Percentiles rank a stretch among this genome's conserved stretches.
Conservation (phyloP, 73 alveolate species). For the Paramecium biaurelia region DNA sequence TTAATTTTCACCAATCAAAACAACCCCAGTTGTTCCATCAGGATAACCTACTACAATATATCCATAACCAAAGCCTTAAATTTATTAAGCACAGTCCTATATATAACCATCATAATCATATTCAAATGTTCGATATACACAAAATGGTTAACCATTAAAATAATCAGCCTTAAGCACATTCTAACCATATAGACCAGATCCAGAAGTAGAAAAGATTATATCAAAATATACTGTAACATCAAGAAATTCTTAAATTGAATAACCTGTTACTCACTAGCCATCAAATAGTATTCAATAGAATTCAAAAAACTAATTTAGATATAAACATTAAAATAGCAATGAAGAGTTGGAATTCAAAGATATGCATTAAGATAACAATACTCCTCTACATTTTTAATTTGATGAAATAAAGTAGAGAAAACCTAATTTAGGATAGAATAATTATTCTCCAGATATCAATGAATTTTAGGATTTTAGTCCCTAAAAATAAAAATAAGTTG, state of each 20-base stretch:
- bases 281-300: neutral
- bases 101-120: neutral
- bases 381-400: neutral
- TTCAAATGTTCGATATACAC: neutral
- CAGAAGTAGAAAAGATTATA: constrained; percentile 17
- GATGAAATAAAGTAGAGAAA: neutral
- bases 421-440: neutral
- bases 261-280: constrained; percentile 19
- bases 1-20: constrained; percentile 5
- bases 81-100: neutral
- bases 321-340: neutral
- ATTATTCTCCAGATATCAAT: neutral
- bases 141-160: neutral
- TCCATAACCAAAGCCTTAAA: neutral
- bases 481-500: neutral
- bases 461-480: neutral
- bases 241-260: neutral
- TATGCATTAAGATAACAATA: neutral
- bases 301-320: neutral
- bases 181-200: constrained; percentile 43
- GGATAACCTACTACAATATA: neutral
- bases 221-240: neutral
- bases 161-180: constrained; percentile 13
- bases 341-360: neutral
- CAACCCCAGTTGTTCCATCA: neutral